A percentile compares a stretch with the other conserved stretches of the same genome.
These are phyloP conservation scores for Metschnikowia lunata DNA, from an alignment of 805 yeast species.

Conservation along the genomic window DNA sequence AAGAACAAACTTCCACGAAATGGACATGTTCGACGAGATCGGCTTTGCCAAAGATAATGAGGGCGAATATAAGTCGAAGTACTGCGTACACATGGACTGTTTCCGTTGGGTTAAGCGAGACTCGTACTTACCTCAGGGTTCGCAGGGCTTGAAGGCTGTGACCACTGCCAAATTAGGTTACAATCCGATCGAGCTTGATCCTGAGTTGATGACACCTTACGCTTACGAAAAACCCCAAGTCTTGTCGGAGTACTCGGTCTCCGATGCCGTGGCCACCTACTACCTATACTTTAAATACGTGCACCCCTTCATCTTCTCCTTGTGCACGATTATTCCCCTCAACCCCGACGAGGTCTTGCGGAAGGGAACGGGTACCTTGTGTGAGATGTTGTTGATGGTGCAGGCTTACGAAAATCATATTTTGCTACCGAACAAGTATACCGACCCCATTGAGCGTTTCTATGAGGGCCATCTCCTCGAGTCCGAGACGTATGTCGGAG, in stretches of 20 bases:
- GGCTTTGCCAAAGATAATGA: constrained; percentile 89
- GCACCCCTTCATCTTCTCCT: constrained; percentile 93
- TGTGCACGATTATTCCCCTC: constrained; percentile 91
- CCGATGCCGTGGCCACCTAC: constrained; percentile 98
- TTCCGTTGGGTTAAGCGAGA: constrained; percentile 98
- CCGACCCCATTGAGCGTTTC: constrained; percentile 90
- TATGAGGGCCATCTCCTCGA: constrained; percentile 92
- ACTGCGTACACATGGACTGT: constrained; percentile 97
- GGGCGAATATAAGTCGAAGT: constrained; percentile 87
- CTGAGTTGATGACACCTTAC: constrained; percentile 96
- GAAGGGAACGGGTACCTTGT: constrained; percentile 97
- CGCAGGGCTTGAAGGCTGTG: constrained; percentile 97
- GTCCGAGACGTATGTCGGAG: constrained; percentile 97
- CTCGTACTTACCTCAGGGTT: constrained; percentile 95
- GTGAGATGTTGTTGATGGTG: constrained; percentile 96
- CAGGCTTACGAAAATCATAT: constrained; percentile 82
- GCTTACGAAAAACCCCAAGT: constrained; percentile 92
- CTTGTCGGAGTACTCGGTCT: constrained; percentile 93
- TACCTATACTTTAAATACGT: constrained; percentile 94
- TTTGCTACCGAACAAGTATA: constrained; percentile 86
- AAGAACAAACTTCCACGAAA: constrained; percentile 75
- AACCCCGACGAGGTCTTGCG: constrained; percentile 95
- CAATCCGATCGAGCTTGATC: constrained; percentile 94
- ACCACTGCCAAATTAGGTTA: constrained; percentile 94
- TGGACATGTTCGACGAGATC: constrained; percentile 86